Evolutionary conservation across 2,329 filamentous ascomycete genomes (phyloP).

Genomic region (Catunica adiposa): DNA sequence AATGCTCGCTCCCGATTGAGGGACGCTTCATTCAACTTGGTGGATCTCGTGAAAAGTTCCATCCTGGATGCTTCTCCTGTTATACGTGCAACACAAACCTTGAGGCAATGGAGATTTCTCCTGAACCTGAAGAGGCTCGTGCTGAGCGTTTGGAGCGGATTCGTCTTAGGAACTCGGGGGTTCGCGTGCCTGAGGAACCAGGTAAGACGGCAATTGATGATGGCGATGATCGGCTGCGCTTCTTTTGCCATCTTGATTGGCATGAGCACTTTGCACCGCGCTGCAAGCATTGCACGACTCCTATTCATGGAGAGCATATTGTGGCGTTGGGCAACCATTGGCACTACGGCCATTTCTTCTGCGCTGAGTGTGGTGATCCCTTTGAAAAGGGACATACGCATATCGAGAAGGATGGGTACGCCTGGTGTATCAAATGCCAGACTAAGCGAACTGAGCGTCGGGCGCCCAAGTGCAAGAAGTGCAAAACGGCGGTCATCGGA

Average conservation of each 20-base stretch:
- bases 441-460: slow-evolving; percentile 79
- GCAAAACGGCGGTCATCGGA: slow-evolving; percentile 69
- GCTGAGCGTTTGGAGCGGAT: slow-evolving; percentile 60
- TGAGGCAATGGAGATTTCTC: slow-evolving; percentile 91
- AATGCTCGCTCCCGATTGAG: slow-evolving; percentile 70
- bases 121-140: slow-evolving; percentile 63
- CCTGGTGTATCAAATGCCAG: slow-evolving; percentile 90
- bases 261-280: slow-evolving; percentile 85
- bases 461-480: slow-evolving; percentile 75
- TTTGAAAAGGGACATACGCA: slow-evolving; percentile 57
- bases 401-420: slow-evolving; percentile 92
- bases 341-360: slow-evolving; percentile 98
- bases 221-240: slow-evolving; percentile 57
- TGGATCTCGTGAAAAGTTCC: slow-evolving; percentile 59
- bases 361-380: slow-evolving; percentile 92
- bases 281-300: slow-evolving; percentile 91
- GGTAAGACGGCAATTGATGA: slow-evolving; percentile 52
- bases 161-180: slow-evolving; percentile 38
- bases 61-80: slow-evolving; percentile 85
- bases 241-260: slow-evolving; percentile 98
- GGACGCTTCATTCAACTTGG: slow-evolving; percentile 78
- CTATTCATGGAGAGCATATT: slow-evolving; percentile 88
- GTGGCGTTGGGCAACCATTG: slow-evolving; percentile 89
- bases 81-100: slow-evolving; percentile 73
- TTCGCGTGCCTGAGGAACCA: slow-evolving; percentile 44